Evolutionary conservation across 2,329 filamentous ascomycete species (phyloP).

Genomic region (Paramyrothecium roridum): DNA sequence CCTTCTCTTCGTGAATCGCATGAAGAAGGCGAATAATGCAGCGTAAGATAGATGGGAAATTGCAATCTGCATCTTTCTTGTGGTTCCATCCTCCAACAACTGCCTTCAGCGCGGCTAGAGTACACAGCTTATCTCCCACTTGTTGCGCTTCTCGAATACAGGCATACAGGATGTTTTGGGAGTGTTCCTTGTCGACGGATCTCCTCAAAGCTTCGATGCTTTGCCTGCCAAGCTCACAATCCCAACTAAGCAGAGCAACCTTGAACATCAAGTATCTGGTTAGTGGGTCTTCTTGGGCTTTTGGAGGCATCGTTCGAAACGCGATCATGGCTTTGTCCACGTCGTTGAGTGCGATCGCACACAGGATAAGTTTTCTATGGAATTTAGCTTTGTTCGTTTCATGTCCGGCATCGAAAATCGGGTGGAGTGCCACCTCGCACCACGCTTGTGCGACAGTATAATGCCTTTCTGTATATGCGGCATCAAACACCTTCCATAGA

Average conservation of each 20-base stretch:
- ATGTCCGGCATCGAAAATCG: constrained; percentile 63
- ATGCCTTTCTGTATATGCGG: constrained; percentile 47
- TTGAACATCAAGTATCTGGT: constrained; percentile 77
- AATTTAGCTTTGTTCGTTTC: constrained; percentile 66
- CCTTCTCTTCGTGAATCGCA: constrained; percentile 32
- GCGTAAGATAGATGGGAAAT: constrained; percentile 33
- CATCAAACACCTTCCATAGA: constrained; percentile 77
- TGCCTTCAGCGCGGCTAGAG: constrained; percentile 35
- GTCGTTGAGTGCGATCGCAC: constrained; percentile 51
- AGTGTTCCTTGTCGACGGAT: constrained; percentile 42
- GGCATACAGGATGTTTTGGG: constrained; percentile 67
- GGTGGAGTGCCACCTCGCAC: constrained; percentile 68
- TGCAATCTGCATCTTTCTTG: constrained; percentile 14
- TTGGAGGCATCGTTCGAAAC: constrained; percentile 57
- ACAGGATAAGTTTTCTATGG: constrained; percentile 69
- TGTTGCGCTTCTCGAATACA: constrained; percentile 76
- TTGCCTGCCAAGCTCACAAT: constrained; percentile 56
- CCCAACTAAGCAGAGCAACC: constrained; percentile 56
- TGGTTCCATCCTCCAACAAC: constrained; percentile 22
- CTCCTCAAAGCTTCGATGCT: constrained; percentile 61
- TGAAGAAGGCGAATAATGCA: constrained; percentile 52
- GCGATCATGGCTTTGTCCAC: constrained; percentile 21
- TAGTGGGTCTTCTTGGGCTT: constrained; percentile 56
- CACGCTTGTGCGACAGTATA: constrained; percentile 60
- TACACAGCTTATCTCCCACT: constrained; percentile 57